These are phyloP conservation scores for Podosphaera aphanis DNA, from an alignment of 2,329 filamentous ascomycete species.

Conservation along the genomic window DNA sequence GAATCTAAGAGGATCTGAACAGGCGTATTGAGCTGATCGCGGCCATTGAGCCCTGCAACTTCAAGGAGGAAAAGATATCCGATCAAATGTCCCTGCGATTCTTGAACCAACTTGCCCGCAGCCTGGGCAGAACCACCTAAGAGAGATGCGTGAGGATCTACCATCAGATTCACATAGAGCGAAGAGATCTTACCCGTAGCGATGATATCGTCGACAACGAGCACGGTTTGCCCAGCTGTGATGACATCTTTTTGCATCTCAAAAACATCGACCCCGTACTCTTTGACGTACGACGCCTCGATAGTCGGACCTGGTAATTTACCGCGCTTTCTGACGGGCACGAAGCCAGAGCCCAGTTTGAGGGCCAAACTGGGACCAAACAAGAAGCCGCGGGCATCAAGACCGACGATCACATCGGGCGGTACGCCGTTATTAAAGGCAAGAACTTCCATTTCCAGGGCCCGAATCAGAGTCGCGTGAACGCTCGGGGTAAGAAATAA, in stretches of 20 bases:
- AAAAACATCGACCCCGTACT: conserved; percentile 88
- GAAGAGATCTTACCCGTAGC: conserved; percentile 51
- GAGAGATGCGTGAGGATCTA: conserved; percentile 2
- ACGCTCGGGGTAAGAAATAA: conserved; percentile 60
- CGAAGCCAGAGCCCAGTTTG: conserved; percentile 62
- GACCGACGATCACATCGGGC: conserved; percentile 76
- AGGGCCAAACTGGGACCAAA: conserved; percentile 81
- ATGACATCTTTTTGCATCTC: conserved; percentile 83
- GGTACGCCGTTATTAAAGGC: conserved; percentile 35
- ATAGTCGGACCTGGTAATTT: conserved; percentile 81
- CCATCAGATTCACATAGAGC: not conserved
- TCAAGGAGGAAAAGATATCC: conserved; percentile 93
- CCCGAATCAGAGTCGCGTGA: conserved; percentile 57
- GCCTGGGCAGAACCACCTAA: conserved; percentile 76
- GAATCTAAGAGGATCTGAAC: conserved; percentile 56
- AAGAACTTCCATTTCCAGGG: conserved; percentile 62
- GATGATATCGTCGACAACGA: conserved; percentile 95
- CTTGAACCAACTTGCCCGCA: conserved; percentile 62
- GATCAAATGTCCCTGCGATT: conserved; percentile 65
- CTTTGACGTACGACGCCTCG: conserved; percentile 75
- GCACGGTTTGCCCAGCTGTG: conserved; percentile 63
- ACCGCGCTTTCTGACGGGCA: conserved; percentile 81
- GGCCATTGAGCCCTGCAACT: conserved; percentile 76
- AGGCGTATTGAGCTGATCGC: conserved; percentile 67
- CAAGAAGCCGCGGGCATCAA: conserved; percentile 86